Conservation (phyloP, 2,329 filamentous ascomycete species). For the Talaromyces pinophilus region DNA sequence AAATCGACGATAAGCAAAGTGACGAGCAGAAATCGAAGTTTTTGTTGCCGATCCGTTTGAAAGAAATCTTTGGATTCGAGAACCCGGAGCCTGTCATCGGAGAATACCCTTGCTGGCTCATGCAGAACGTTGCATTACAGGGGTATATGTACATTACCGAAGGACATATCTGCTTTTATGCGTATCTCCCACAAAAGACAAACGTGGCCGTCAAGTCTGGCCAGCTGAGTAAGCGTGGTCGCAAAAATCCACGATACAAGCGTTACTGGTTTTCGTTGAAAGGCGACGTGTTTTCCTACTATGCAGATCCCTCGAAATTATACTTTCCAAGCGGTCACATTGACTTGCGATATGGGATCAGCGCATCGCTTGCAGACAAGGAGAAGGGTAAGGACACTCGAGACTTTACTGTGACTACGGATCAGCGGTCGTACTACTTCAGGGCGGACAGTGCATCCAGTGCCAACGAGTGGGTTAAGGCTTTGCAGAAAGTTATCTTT, state of each 20-base stretch:
- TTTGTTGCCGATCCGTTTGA: slow-evolving; percentile 69
- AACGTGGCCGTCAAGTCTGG: slow-evolving; percentile 80
- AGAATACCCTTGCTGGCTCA: slow-evolving; percentile 92
- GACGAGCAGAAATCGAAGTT: slow-evolving; percentile 49
- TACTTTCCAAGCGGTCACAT: slow-evolving; percentile 93
- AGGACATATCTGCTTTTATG: slow-evolving; percentile 94
- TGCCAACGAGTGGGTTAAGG: slow-evolving; percentile 95
- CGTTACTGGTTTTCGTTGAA: slow-evolving; percentile 93
- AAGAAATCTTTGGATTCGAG: slow-evolving; percentile 83
- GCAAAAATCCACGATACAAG: slow-evolving; percentile 81
- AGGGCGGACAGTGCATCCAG: slow-evolving; percentile 82
- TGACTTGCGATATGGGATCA: slow-evolving; percentile 87
- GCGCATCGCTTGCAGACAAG: slow-evolving; percentile 74
- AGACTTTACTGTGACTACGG: slow-evolving; percentile 78
- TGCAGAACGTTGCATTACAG: slow-evolving; percentile 88
- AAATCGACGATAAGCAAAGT: slow-evolving; percentile 42
- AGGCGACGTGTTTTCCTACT: slow-evolving; percentile 89
- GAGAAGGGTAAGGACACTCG: slow-evolving; percentile 70
- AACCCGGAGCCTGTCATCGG: slow-evolving; percentile 77
- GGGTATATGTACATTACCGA: slow-evolving; percentile 95
- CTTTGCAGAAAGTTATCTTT: slow-evolving; percentile 91
- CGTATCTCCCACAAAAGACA: slow-evolving; percentile 91
- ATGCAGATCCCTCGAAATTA: slow-evolving; percentile 75
- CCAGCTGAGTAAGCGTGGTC: slow-evolving; percentile 83
- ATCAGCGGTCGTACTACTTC: slow-evolving; percentile 82